These are phyloP conservation scores for Grosmannia serpens DNA, from an alignment of 2,329 filamentous ascomycete genomes.

Conservation along the genomic window DNA sequence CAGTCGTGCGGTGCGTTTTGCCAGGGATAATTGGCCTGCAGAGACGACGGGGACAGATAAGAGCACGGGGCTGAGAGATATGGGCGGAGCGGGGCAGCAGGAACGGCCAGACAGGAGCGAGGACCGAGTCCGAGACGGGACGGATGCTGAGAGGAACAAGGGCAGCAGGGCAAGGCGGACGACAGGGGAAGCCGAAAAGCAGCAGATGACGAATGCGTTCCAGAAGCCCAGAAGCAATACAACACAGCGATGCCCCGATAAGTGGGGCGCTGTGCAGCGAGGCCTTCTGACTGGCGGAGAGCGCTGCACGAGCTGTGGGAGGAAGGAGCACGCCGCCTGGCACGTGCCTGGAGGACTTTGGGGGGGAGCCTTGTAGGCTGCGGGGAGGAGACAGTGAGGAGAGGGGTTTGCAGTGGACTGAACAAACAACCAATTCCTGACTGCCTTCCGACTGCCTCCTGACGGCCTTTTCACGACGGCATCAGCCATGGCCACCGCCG, in stretches of 20 bases:
- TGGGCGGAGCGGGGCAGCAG: background rate
- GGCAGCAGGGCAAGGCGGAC: too few species aligned
- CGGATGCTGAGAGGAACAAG: background rate
- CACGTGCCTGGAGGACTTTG: too few species aligned
- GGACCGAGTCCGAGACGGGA: background rate
- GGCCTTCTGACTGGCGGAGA: too few species aligned
- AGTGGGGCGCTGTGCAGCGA: too few species aligned
- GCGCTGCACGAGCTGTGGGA: too few species aligned
- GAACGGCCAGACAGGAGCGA: background rate
- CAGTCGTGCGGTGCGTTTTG: too few species aligned
- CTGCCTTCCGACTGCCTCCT: background rate
- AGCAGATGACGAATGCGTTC: background rate
- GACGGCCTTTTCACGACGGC: background rate
- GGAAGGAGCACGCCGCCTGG: too few species aligned
- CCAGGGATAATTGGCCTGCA: background rate
- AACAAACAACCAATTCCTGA: too few species aligned
- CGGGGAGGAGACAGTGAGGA: too few species aligned
- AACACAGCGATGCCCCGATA: background rate
- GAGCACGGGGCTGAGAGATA: background rate
- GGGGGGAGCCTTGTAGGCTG: too few species aligned
- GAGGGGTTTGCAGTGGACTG: too few species aligned
- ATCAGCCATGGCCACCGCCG: slow-evolving; percentile 61
- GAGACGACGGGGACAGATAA: background rate
- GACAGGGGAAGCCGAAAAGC: too few species aligned
- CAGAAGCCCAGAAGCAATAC: background rate